Conservation (phyloP, 202 grass and related monocot species). For the Musa balbisiana region DNA sequence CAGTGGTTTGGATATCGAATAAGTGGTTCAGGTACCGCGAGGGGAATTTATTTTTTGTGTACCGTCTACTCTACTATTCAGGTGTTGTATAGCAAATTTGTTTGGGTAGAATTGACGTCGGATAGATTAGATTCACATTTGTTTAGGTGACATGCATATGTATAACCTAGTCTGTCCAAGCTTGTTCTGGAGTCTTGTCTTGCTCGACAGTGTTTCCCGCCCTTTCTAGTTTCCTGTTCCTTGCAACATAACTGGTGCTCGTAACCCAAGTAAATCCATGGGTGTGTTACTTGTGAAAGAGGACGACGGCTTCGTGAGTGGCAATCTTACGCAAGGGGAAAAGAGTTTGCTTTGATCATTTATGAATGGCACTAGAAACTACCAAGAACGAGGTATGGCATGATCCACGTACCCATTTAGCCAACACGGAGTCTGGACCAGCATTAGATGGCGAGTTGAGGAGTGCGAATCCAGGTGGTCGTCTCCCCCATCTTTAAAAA, state of each 20-base stretch:
- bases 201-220: neutral
- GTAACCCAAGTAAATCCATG: neutral
- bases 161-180: neutral
- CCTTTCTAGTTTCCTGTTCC: neutral
- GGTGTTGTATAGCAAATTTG: constrained; percentile 9
- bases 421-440: neutral
- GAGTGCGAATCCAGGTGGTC: neutral
- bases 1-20: neutral
- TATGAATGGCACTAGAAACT: too few relatives aligned
- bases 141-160: neutral
- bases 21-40: neutral
- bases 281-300: too few relatives aligned
- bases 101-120: neutral
- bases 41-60: neutral
- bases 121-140: constrained; percentile 5
- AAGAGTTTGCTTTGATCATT: too few relatives aligned
- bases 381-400: too few relatives aligned
- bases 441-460: neutral
- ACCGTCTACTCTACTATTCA: neutral
- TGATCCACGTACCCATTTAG: too few relatives aligned
- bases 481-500: neutral
- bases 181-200: neutral
- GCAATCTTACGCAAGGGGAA: too few relatives aligned
- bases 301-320: too few relatives aligned
- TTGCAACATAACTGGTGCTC: neutral